Evolutionary conservation across 2,329 filamentous ascomycete species (phyloP).

Genomic region (Paraphoma chrysanthemicola): DNA sequence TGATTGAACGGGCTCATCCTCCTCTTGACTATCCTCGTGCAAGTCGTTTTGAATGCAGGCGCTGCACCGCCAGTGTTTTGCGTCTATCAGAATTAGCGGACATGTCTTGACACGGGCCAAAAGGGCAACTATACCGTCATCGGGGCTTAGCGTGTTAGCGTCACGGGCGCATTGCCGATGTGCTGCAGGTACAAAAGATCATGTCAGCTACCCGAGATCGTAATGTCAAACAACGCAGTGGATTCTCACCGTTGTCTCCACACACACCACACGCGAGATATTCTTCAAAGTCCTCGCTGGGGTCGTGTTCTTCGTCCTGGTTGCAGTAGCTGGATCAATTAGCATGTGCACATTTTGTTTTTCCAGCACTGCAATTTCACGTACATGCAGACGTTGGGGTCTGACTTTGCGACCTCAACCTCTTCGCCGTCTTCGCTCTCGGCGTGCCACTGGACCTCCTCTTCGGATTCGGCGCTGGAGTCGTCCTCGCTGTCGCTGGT

Average conservation of each 20-base stretch:
- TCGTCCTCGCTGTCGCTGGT: slow-evolving; percentile 48
- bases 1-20: slow-evolving; percentile 50
- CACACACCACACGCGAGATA: slow-evolving; percentile 80
- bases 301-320: slow-evolving; percentile 82
- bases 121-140: slow-evolving; percentile 65
- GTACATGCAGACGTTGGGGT: slow-evolving; percentile 70
- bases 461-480: slow-evolving; percentile 60
- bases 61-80: slow-evolving; percentile 68
- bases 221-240: slow-evolving; percentile 30
- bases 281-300: slow-evolving; percentile 79
- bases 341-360: slow-evolving; percentile 15
- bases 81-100: slow-evolving; percentile 53
- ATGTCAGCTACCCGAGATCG: slow-evolving; percentile 52
- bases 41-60: slow-evolving; percentile 60
- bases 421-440: slow-evolving; percentile 63
- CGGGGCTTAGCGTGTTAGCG: slow-evolving; percentile 66
- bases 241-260: slow-evolving; percentile 78
- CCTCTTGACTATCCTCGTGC: slow-evolving; percentile 22
- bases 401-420: slow-evolving; percentile 60
- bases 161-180: slow-evolving; percentile 89
- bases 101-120: slow-evolving; percentile 11
- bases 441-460: slow-evolving; percentile 61
- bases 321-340: slow-evolving; percentile 73
- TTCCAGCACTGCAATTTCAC: slow-evolving; percentile 38
- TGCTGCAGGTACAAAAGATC: slow-evolving; percentile 66